Percentiles rank a stretch among this genome's conserved stretches.
Evolutionary conservation across 768 basidiomycete genomes (phyloP).

Genomic region (Rubroboletus pulcherrimus): DNA sequence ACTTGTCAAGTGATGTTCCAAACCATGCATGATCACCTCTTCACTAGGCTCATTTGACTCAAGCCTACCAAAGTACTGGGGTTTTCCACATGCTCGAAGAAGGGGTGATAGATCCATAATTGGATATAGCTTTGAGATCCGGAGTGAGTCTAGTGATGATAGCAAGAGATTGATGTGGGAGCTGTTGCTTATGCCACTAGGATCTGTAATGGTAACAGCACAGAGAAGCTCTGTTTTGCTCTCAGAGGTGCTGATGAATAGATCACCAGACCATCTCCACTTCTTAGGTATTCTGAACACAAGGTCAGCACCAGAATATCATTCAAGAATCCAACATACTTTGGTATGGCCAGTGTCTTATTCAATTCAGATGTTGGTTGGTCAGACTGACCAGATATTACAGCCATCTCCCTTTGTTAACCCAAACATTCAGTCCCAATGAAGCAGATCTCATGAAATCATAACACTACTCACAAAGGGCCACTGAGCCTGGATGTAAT

Average conservation of each 20-base stretch:
- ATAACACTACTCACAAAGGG: conserved; percentile 22
- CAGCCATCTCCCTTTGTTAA: conserved; percentile 16
- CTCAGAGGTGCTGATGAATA: conserved; percentile 40
- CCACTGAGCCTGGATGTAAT: conserved; percentile 17
- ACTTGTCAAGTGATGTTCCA: conserved; percentile 46
- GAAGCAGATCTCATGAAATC: not conserved
- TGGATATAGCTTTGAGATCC: conserved; percentile 47
- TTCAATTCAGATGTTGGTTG: conserved; percentile 3
- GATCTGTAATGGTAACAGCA: conserved; percentile 45
- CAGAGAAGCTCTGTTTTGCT: conserved; percentile 44
- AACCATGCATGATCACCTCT: conserved; percentile 34
- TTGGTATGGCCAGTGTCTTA: conserved; percentile 20
- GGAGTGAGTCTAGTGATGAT: conserved; percentile 38
- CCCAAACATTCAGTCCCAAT: not conserved
- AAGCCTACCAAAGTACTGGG: conserved; percentile 53
- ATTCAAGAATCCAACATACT: conserved; percentile 19
- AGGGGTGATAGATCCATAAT: conserved; percentile 44
- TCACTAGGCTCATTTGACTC: conserved; percentile 40
- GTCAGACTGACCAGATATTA: not conserved
- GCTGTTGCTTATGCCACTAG: conserved; percentile 39
- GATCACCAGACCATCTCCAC: conserved; percentile 63
- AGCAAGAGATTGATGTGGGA: conserved; percentile 50
- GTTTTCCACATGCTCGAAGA: conserved; percentile 45
- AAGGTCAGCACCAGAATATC: conserved; percentile 1
- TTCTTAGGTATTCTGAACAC: conserved; percentile 49